Conservation (phyloP, 495 filamentous ascomycete genomes). For the Penicillium longicatenatum region DNA sequence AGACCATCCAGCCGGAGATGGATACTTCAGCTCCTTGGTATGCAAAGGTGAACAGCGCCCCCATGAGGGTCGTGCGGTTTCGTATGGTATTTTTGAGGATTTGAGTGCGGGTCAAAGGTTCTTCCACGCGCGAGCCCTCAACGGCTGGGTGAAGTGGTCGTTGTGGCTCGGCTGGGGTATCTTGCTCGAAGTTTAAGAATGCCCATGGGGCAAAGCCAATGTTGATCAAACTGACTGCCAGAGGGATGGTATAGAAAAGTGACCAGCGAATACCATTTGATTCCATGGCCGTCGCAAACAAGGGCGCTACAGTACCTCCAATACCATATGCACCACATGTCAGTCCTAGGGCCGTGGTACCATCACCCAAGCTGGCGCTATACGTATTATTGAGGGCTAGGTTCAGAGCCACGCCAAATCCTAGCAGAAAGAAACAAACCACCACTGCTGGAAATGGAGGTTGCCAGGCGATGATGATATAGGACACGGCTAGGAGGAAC, state of each 20-base stretch:
- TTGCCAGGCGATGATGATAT: constrained; percentile 62
- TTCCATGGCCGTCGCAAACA: constrained; percentile 66
- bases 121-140: neutral
- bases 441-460: constrained; percentile 72
- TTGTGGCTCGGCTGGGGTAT: constrained; percentile 37
- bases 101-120: constrained; percentile 73
- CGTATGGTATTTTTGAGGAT: constrained; percentile 51
- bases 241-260: constrained; percentile 29
- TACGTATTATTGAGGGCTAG: constrained; percentile 76
- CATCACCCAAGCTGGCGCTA: constrained; percentile 65
- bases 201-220: constrained; percentile 54
- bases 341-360: constrained; percentile 61
- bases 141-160: constrained; percentile 35
- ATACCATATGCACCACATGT: constrained; percentile 74
- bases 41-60: constrained; percentile 76
- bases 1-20: constrained; percentile 80
- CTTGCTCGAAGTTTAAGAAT: constrained; percentile 57
- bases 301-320: constrained; percentile 67
- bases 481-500: constrained; percentile 51
- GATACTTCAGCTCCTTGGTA: constrained; percentile 81
- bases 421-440: constrained; percentile 64
- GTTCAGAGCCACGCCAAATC: constrained; percentile 66
- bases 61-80: constrained; percentile 64
- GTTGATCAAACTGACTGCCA: constrained; percentile 48
- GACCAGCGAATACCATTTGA: constrained; percentile 39